Conservation (phyloP, 352 stramenopile genomes). For the Chrysophaeum taylorii region DNA sequence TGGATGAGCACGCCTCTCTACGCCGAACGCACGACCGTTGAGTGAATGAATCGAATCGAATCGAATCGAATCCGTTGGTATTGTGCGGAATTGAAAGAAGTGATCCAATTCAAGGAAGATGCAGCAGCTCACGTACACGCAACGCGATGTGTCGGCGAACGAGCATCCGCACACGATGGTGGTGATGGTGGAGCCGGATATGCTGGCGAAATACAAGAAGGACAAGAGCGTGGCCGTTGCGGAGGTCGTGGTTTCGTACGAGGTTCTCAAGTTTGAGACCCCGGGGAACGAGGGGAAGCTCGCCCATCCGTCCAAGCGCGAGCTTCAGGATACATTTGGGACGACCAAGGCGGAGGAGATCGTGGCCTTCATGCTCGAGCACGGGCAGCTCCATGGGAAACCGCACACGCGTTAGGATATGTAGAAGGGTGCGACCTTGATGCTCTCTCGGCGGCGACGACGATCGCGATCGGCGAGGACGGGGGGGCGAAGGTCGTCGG, state of each 20-base stretch:
- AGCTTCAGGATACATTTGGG: slow-evolving; percentile 18
- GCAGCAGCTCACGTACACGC: slow-evolving; percentile 20
- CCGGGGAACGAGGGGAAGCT: slow-evolving; percentile 11
- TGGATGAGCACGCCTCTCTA: no score
- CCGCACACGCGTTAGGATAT: no score
- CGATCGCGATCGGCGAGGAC: no score
- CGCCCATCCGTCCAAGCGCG: slow-evolving; percentile 3
- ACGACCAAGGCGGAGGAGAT: slow-evolving; percentile 14
- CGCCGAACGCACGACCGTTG: no score
- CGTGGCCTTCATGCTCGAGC: slow-evolving; percentile 17
- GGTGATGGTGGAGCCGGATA: slow-evolving; percentile 17
- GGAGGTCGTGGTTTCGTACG: slow-evolving; percentile 14
- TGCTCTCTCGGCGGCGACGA: no score
- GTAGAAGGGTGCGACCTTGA: no score
- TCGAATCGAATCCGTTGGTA: no score
- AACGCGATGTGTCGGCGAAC: neutral
- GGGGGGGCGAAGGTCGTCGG: no score
- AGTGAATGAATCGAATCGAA: no score
- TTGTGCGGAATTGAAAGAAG: no score
- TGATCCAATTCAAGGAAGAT: no score
- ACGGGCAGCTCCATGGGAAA: slow-evolving; percentile 7
- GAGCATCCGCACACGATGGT: slow-evolving; percentile 20
- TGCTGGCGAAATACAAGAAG: slow-evolving; percentile 15
- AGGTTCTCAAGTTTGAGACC: slow-evolving; percentile 11
- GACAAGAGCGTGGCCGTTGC: slow-evolving; percentile 16